Conservation (phyloP, 2,329 filamentous ascomycete genomes). For the Nigrospora sphaerica region DNA sequence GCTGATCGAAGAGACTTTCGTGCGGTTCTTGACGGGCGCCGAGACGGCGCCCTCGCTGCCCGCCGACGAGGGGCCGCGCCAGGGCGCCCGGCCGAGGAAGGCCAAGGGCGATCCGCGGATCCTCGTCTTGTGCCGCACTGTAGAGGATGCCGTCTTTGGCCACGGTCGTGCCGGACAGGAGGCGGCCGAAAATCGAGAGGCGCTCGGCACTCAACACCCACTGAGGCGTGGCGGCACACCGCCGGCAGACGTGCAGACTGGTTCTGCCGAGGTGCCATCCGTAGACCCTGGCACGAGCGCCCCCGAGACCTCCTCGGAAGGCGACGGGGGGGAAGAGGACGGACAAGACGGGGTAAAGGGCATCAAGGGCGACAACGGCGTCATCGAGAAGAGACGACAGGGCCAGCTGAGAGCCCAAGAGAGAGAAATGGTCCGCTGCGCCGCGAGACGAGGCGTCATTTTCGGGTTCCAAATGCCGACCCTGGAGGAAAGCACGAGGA, state of each 20-base stretch:
- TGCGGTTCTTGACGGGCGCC: slow-evolving; percentile 20
- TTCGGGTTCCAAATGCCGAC: slow-evolving; percentile 36
- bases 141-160: slow-evolving; percentile 44
- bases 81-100: slow-evolving; percentile 17
- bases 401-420: slow-evolving; percentile 40
- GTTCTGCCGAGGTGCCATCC: too few species aligned
- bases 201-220: too few species aligned
- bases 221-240: too few species aligned
- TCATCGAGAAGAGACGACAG: slow-evolving; percentile 38
- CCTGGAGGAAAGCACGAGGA: neutral
- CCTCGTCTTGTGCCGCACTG: slow-evolving; percentile 39
- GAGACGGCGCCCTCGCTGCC: neutral
- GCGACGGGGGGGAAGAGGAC: too few species aligned
- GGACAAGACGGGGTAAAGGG: slow-evolving; percentile 30
- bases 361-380: slow-evolving; percentile 42
- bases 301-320: too few species aligned
- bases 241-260: too few species aligned
- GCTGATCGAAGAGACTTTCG: slow-evolving; percentile 44
- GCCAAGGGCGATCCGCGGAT: slow-evolving; percentile 43
- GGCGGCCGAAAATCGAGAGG: too few species aligned
- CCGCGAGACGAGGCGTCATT: slow-evolving; percentile 50
- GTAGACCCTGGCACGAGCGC: too few species aligned
- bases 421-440: slow-evolving; percentile 16
- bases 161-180: slow-evolving; percentile 25
- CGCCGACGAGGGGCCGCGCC: neutral